phyloP scores from a whole-genome alignment of 2,329 filamentous ascomycete species.

The Cryoendolithus antarcticus region DNA sequence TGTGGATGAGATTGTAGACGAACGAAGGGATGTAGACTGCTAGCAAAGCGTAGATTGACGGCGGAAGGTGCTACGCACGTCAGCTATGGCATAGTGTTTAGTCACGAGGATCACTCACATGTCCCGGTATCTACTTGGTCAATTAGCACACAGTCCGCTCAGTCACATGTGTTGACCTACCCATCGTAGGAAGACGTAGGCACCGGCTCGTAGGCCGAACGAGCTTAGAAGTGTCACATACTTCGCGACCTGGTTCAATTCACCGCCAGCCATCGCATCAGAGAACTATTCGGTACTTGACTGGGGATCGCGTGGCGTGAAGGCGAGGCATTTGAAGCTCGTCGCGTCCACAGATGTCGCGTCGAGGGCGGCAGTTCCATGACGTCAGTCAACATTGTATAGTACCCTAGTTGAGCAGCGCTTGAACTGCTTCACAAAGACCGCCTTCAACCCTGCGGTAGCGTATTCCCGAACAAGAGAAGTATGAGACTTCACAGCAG shows the following conservation, averaged over 20 bases:
- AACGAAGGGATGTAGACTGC: slow-evolving; percentile 34
- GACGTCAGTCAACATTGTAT: too few species aligned
- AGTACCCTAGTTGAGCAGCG: too few species aligned
- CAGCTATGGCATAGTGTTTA: slow-evolving; percentile 6
- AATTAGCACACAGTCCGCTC: slow-evolving; percentile 5
- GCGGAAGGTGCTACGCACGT: slow-evolving; percentile 18
- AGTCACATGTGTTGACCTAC: slow-evolving; percentile 11
- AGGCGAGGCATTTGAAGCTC: too few species aligned
- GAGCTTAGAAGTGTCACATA: slow-evolving; percentile 16
- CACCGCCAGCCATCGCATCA: background rate
- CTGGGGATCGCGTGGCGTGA: too few species aligned
- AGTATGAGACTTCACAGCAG: too few species aligned
- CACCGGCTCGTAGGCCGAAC: slow-evolving; percentile 12
- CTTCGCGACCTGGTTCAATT: slow-evolving; percentile 7
- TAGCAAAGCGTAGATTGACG: slow-evolving; percentile 26
- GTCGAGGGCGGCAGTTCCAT: too few species aligned
- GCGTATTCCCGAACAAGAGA: too few species aligned
- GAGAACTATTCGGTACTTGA: too few species aligned
- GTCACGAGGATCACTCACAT: slow-evolving; percentile 15
- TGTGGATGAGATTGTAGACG: slow-evolving; percentile 19
- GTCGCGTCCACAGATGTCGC: too few species aligned
- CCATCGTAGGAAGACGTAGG: slow-evolving; percentile 26
- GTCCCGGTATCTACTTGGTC: slow-evolving; percentile 23
- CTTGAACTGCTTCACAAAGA: too few species aligned
- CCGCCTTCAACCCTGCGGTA: too few species aligned